phyloP scores from a whole-genome alignment of 495 filamentous ascomycete species.

The Cercophora scortea region DNA sequence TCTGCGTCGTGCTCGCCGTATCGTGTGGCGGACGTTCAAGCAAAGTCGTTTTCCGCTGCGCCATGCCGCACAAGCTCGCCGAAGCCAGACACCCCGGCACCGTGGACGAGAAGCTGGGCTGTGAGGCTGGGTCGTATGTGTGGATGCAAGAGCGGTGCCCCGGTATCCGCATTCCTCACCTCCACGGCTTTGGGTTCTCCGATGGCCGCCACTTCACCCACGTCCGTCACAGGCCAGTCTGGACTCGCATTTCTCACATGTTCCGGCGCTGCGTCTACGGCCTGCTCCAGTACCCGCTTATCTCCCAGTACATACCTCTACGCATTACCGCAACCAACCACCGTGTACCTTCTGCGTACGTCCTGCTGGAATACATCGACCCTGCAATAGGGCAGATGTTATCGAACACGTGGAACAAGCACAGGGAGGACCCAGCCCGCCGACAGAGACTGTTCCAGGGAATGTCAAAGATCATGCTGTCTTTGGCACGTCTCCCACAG shows the following conservation, averaged over 20 bases:
- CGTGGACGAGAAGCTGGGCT: constrained; percentile 30
- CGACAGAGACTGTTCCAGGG: constrained; percentile 22
- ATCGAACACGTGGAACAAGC: constrained; percentile 20
- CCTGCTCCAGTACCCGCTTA: constrained; percentile 2
- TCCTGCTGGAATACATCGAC: constrained; percentile 16
- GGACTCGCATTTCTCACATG: constrained; percentile 5
- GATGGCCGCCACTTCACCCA: constrained; percentile 6
- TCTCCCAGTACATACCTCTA: constrained; percentile 8
- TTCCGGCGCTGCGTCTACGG: constrained; percentile 3
- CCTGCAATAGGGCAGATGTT: constrained; percentile 25
- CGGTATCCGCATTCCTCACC: constrained; percentile 21
- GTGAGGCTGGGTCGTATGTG: constrained; percentile 26
- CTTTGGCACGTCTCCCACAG: constrained; percentile 18
- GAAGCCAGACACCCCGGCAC: constrained; percentile 25
- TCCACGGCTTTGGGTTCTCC: constrained; percentile 30
- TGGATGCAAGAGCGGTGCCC: constrained; percentile 31
- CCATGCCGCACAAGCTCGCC: constrained; percentile 29
- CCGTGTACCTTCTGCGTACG: constrained; percentile 10
- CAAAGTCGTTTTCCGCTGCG: constrained; percentile 23
- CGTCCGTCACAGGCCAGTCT: constrained; percentile 1
- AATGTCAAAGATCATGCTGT: constrained; percentile 24
- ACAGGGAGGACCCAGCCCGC: constrained; percentile 10
- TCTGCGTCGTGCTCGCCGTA: constrained; percentile 23
- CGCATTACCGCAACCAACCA: neutral
- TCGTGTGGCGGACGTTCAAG: neutral